These are phyloP conservation scores for Dactylella cylindrospora DNA, from an alignment of 2,329 filamentous ascomycete species.

Conservation along the genomic window DNA sequence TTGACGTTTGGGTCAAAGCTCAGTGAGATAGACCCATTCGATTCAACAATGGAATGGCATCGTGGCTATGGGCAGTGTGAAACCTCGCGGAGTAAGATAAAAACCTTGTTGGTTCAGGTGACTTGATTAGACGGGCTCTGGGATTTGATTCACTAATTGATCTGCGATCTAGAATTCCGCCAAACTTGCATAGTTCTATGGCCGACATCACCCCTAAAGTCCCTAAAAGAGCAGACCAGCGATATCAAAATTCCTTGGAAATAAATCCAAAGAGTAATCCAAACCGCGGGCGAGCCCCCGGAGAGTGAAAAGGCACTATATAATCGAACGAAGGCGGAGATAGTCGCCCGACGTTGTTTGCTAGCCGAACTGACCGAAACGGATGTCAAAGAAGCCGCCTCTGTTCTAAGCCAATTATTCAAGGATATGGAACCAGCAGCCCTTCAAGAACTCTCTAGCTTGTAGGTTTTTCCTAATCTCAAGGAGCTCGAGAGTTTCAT, in stretches of 20 bases:
- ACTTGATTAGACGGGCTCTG: background rate
- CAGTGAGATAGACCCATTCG: conserved; percentile 2
- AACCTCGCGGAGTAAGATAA: background rate
- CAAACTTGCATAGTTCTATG: conserved; percentile 10
- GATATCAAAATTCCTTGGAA: background rate
- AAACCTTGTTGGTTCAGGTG: background rate
- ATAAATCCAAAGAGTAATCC: background rate
- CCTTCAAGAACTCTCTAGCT: background rate
- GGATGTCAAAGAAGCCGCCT: conserved; percentile 9
- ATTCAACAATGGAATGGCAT: background rate
- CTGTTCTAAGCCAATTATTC: too few relatives aligned
- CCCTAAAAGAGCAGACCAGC: background rate
- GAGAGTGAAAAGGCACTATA: background rate
- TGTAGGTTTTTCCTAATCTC: background rate
- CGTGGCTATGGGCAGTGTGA: background rate
- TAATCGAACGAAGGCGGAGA: background rate
- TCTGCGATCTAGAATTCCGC: background rate
- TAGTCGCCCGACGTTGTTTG: conserved; percentile 5
- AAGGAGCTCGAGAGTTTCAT: background rate
- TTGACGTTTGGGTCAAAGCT: conserved; percentile 6
- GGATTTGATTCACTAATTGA: background rate
- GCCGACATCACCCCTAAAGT: background rate
- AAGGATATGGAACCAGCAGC: too few relatives aligned
- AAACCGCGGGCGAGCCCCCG: background rate
- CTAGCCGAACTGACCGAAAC: background rate